Evolutionary conservation across 202 grass and related monocot genomes (phyloP).

Genomic region (Zoysia matrella): DNA sequence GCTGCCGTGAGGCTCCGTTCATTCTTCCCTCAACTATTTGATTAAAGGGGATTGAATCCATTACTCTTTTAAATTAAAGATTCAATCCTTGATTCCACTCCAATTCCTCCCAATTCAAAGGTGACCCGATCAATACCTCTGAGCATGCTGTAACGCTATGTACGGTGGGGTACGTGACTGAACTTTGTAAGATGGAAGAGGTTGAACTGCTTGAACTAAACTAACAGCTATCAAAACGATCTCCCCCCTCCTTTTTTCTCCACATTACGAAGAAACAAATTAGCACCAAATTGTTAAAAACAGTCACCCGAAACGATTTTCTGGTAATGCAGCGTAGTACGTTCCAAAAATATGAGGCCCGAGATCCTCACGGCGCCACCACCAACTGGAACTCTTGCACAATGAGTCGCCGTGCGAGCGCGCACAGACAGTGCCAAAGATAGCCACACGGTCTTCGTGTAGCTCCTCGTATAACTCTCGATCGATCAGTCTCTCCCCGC

Average conservation of each 20-base stretch:
- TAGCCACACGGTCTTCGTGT: constrained; percentile 25
- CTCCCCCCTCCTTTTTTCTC: no score
- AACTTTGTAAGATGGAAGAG: constrained; percentile 23
- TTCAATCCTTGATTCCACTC: constrained; percentile 65
- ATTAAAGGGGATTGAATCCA: constrained; percentile 79
- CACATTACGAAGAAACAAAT: no score
- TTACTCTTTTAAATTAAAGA: constrained; percentile 64
- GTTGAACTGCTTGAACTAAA: constrained; percentile 13
- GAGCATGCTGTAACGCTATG: constrained; percentile 26
- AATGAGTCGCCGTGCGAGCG: no score
- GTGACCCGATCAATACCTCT: constrained; percentile 10
- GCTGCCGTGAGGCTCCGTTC: constrained; percentile 34
- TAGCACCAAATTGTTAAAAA: neutral
- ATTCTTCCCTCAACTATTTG: no score
- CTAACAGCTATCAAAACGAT: no score
- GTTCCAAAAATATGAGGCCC: neutral
- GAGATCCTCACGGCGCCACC: constrained; percentile 14
- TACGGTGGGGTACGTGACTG: constrained; percentile 25
- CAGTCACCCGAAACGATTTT: no score
- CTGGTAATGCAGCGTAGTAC: no score
- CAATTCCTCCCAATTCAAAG: constrained; percentile 23
- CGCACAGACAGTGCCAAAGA: constrained; percentile 25
- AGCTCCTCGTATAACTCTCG: constrained; percentile 38
- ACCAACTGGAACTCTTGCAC: neutral
- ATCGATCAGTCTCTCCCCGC: neutral